phyloP scores from a whole-genome alignment of 805 yeast genomes.

The Metschnikowia lachancei region DNA sequence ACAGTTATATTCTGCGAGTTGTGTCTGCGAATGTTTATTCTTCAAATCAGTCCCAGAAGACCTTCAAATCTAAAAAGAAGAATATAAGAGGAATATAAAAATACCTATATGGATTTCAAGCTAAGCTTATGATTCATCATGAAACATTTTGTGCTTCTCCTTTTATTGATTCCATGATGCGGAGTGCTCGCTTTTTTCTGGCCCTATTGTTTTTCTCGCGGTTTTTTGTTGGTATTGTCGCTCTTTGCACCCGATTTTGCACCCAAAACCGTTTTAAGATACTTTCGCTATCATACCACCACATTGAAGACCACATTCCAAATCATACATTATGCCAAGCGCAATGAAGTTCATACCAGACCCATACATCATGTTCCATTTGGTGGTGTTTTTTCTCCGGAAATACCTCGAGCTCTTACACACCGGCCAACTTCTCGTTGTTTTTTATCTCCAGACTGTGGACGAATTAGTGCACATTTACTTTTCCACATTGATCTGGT shows the following conservation, averaged over 20 bases:
- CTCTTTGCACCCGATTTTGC: slow-evolving; percentile 6
- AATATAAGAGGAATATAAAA: no score
- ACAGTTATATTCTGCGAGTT: no score
- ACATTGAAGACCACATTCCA: no score
- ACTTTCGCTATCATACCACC: background rate
- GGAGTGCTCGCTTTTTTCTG: no score
- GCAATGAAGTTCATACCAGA: slow-evolving; percentile 1
- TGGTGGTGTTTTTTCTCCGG: slow-evolving; percentile 2
- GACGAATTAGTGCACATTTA: slow-evolving; percentile 3
- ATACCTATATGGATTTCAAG: no score
- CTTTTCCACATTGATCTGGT: slow-evolving; percentile 2
- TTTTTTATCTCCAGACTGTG: slow-evolving; percentile 3
- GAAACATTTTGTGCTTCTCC: no score
- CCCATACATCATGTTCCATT: slow-evolving; percentile 1
- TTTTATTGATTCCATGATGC: no score
- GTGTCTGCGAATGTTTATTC: no score
- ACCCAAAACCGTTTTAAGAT: background rate
- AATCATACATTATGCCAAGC: no score
- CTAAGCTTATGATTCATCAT: no score
- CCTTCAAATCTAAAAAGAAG: no score
- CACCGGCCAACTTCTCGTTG: slow-evolving; percentile 2
- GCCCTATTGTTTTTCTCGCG: slow-evolving; percentile 1
- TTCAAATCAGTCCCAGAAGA: no score
- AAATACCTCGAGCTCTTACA: slow-evolving; percentile 1
- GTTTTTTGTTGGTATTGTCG: background rate